These are phyloP conservation scores for Fusarium buharicum DNA, from an alignment of 2,329 filamentous ascomycete genomes.

Conservation along the genomic window DNA sequence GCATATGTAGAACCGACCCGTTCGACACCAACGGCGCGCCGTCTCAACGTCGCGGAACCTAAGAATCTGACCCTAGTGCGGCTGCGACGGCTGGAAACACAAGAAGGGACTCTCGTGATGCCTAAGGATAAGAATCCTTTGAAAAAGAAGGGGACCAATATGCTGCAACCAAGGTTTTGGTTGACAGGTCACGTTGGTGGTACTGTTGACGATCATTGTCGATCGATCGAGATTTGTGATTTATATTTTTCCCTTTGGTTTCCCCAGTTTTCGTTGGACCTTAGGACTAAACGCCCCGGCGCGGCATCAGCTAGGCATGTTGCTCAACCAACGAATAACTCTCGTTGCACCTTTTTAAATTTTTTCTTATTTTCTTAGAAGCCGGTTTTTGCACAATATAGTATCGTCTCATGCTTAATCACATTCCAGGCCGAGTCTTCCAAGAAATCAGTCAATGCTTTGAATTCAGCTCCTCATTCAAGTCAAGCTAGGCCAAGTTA, in stretches of 20 bases:
- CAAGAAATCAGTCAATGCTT: constrained; percentile 4
- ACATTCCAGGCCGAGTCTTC: constrained; percentile 15
- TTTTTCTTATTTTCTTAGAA: background rate
- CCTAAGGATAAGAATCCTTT: constrained; percentile 4
- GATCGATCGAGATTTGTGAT: constrained; percentile 42
- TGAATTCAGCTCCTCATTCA: constrained; percentile 7
- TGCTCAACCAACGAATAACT: background rate
- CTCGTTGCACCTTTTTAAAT: too few relatives aligned
- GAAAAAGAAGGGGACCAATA: constrained; percentile 19
- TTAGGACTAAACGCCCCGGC: constrained; percentile 6
- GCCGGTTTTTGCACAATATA: constrained; percentile 17
- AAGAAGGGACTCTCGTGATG: constrained; percentile 29
- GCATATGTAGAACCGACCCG: background rate
- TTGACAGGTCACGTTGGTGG: constrained; percentile 34
- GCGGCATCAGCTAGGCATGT: background rate
- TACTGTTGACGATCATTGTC: constrained; percentile 30
- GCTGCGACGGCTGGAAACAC: background rate
- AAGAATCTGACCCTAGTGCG: constrained; percentile 22
- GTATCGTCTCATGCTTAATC: background rate
- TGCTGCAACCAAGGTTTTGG: constrained; percentile 16
- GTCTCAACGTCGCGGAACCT: constrained; percentile 17
- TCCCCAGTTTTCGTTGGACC: background rate
- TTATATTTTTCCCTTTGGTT: background rate
- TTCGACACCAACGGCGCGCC: constrained; percentile 1
- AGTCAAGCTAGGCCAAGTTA: constrained; percentile 11